Percentiles rank a stretch among this genome's conserved stretches.
Conservation (phyloP, 257 asterid species). For the Solanum rostratum region DNA sequence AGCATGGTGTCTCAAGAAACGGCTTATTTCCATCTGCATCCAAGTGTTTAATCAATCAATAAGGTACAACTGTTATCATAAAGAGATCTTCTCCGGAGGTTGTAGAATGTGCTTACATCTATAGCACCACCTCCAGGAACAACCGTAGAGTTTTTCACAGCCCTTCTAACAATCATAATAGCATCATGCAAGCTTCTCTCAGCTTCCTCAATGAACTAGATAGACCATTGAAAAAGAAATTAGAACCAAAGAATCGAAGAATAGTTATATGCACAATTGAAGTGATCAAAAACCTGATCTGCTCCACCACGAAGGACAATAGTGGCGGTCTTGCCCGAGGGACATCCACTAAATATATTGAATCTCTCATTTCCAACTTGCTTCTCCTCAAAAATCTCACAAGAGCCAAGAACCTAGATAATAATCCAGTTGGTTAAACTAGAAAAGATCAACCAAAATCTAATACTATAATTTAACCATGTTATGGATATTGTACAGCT, state of each 20-base stretch:
- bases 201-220: conserved; percentile 61
- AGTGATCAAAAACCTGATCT: conserved; percentile 54
- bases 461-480: neutral
- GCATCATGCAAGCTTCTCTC: conserved; percentile 71
- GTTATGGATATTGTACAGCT: neutral
- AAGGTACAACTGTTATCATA: neutral
- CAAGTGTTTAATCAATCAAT: neutral
- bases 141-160: conserved; percentile 75
- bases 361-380: conserved; percentile 97
- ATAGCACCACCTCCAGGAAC: conserved; percentile 97
- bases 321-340: conserved; percentile 78
- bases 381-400: conserved; percentile 78
- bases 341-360: conserved; percentile 90
- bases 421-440: neutral
- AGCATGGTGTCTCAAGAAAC: conserved; percentile 82
- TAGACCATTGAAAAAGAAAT: conserved; percentile 11
- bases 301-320: conserved; percentile 97
- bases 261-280: neutral
- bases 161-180: conserved; percentile 77
- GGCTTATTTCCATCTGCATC: conserved; percentile 78
- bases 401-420: conserved; percentile 67
- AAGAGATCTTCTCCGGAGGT: neutral
- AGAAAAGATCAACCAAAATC: neutral
- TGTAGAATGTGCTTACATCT: conserved; percentile 41
- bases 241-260: neutral